A percentile compares a stretch with the other conserved stretches of the same genome.
These are phyloP conservation scores for Solanum megistacrolobum DNA, from an alignment of 257 asterid species.

Conservation along the genomic window DNA sequence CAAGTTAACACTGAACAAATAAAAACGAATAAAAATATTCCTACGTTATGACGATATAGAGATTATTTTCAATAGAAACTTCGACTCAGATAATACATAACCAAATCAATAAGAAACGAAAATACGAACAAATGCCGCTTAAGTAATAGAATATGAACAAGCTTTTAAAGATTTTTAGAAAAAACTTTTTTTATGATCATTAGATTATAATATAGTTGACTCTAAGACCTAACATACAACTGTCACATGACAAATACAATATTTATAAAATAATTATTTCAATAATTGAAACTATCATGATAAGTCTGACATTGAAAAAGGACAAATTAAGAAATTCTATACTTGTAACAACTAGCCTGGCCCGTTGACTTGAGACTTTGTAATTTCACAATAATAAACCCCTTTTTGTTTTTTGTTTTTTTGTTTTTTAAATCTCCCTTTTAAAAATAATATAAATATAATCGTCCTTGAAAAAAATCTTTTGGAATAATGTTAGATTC, in stretches of 20 bases:
- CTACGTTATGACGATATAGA: accelerated
- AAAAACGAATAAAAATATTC: background rate
- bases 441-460: background rate
- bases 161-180: background rate
- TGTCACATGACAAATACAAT: background rate
- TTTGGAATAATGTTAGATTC: background rate
- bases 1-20: accelerated
- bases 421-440: background rate
- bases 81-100: background rate
- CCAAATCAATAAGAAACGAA: background rate
- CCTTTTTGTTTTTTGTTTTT: too few relatives aligned
- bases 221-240: background rate
- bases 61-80: background rate
- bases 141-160: background rate
- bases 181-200: background rate
- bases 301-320: background rate
- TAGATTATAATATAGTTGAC: background rate
- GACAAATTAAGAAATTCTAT: background rate
- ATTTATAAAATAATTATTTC: background rate
- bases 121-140: background rate
- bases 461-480: background rate
- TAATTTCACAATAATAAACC: background rate
- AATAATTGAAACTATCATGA: background rate
- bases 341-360: background rate
- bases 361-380: background rate